Evolutionary conservation across 2,329 filamentous ascomycete genomes (phyloP).

Genomic region (Fusarium robinianum): DNA sequence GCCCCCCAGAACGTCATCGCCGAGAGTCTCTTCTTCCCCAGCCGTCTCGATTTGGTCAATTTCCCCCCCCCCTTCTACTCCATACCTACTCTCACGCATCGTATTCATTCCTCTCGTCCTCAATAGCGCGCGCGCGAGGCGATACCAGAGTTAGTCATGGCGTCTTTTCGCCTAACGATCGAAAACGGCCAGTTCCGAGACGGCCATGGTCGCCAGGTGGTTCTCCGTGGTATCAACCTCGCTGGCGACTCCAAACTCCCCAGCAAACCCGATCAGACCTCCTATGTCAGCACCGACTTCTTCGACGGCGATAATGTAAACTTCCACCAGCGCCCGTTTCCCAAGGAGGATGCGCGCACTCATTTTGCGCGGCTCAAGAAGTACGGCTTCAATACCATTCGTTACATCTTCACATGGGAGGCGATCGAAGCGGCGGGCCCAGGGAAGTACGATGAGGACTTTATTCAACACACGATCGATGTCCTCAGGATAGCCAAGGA

Average conservation of each 20-base stretch:
- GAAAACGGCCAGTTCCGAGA: conserved; percentile 88
- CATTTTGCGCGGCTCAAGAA: conserved; percentile 86
- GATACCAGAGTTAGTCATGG: conserved; percentile 57
- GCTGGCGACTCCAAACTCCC: conserved; percentile 91
- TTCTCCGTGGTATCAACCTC: conserved; percentile 91
- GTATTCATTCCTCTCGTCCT: too few species aligned
- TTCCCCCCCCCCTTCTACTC: conserved; percentile 13
- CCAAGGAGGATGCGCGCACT: conserved; percentile 76
- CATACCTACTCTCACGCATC: conserved; percentile 5
- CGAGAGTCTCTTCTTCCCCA: conserved; percentile 16
- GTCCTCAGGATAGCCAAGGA: conserved; percentile 81
- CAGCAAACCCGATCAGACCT: conserved; percentile 77
- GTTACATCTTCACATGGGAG: conserved; percentile 98
- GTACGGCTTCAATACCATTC: conserved; percentile 94
- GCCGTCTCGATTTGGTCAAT: conserved; percentile 23
- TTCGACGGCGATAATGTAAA: conserved; percentile 92
- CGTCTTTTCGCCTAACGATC: conserved; percentile 76
- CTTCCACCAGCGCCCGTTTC: conserved; percentile 85
- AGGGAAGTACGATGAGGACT: conserved; percentile 90
- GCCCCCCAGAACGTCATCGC: conserved; percentile 33
- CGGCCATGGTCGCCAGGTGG: conserved; percentile 77
- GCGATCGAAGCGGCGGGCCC: conserved; percentile 94
- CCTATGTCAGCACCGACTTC: conserved; percentile 77
- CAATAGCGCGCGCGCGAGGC: conserved; percentile 1
- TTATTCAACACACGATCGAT: conserved; percentile 88